Base-by-base conservation (phyloP, 768 basidiomycete species). In the Suillus weaverae region DNA sequence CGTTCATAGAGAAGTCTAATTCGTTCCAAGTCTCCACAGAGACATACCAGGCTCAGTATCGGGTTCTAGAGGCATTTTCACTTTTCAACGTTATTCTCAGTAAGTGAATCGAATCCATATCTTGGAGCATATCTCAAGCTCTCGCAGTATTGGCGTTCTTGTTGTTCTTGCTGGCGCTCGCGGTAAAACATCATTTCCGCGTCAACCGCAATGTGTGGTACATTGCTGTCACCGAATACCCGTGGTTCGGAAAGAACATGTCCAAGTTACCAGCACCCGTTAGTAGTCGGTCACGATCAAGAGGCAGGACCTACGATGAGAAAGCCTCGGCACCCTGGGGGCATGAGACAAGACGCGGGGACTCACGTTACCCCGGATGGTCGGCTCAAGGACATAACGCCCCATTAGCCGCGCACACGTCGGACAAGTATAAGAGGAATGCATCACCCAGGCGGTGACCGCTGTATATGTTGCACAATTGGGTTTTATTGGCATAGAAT, bases 1-100 rank as follows among this genome's bases (percentile, higher is more conserved):
- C n/a, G 5, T 57, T 60, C 11, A 30, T n/a, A 14, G 51, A 60
- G 32, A 41, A 38, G 26, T 32, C 62, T 62, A 14, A 59, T 59
- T 57, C 62, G 44, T 36, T 10, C 22, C 20, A 70, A 94, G 92
- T 93, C 78, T 87, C 90, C 63, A 93, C 91, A 30, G 89, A 92
- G 70, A 90, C 90, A 66, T 94, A 89, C 74, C 92, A 92, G 68
- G 91, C 92, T n/a, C 92, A 93, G 81, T 94, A 93, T 74, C 86
- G 88, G 35, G 92, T 93, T 22, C 80, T 94, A 65, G 90, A 88
- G 75, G 85, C 89, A 20, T 94, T 94, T 76, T 86, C 92, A 7
- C 77, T 94, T 62, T 86, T 94, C 75, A 94, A 93, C 70, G 86
- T 89, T 59, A 81, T 83, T 50, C 82, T 94, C 5, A 78, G 92